Percentiles rank a stretch among this genome's conserved stretches.
These are phyloP conservation scores for Fusarium annulatum DNA, from an alignment of 2,329 filamentous ascomycete species.

Conservation along the genomic window DNA sequence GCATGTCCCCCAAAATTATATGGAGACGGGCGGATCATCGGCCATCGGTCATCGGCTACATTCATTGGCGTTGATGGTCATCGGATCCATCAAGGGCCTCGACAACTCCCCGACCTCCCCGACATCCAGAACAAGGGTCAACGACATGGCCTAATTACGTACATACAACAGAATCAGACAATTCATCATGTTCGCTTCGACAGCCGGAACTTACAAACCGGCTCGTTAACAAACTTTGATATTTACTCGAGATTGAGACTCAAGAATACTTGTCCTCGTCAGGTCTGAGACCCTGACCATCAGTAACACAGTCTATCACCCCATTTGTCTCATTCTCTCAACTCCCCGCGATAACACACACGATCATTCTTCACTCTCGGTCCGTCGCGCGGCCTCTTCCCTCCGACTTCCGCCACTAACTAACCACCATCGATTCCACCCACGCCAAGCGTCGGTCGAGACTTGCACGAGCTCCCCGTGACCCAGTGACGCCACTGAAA, in stretches of 20 bases:
- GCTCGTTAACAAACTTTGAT: not conserved
- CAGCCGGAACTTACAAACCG: not conserved
- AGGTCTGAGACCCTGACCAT: too few species aligned
- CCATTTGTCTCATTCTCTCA: not conserved
- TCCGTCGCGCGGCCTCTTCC: conserved; percentile 23
- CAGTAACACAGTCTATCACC: not conserved
- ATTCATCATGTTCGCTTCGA: conserved; percentile 1
- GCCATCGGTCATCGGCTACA: conserved; percentile 36
- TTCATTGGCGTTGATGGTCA: conserved; percentile 25
- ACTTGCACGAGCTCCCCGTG: conserved; percentile 36
- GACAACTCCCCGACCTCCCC: conserved; percentile 40
- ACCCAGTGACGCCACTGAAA: conserved; percentile 30
- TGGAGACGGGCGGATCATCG: conserved; percentile 17
- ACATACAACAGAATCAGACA: not conserved
- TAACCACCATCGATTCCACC: not conserved
- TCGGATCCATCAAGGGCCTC: conserved; percentile 21
- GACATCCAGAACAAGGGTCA: conserved; percentile 25
- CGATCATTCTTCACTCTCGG: conserved; percentile 1
- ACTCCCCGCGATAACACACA: conserved; percentile 14
- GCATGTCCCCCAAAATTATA: conserved; percentile 4
- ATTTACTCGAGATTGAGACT: not conserved
- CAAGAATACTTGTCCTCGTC: too few species aligned
- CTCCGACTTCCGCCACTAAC: conserved; percentile 35
- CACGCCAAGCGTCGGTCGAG: conserved; percentile 2
- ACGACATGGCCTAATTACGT: conserved; percentile 13